Evolutionary conservation across 2,329 filamentous ascomycete genomes (phyloP).

Genomic region (Sclerotinia sclerotiorum): DNA sequence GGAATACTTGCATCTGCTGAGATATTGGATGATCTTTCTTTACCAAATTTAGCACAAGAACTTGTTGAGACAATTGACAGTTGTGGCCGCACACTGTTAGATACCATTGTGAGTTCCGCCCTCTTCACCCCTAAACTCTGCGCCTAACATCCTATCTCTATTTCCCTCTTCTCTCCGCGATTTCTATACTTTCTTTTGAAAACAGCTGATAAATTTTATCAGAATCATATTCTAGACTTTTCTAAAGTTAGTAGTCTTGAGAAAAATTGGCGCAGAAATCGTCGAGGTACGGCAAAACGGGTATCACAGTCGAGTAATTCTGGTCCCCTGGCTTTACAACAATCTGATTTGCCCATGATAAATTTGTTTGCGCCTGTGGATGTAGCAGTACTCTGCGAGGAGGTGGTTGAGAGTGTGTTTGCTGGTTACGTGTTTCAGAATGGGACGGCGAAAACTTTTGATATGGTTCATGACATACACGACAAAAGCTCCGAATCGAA

Average conservation of each 20-base stretch:
- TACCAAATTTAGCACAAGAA: conserved; percentile 37
- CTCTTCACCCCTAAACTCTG: background rate
- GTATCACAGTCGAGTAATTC: conserved; percentile 6
- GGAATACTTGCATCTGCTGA: conserved; percentile 56
- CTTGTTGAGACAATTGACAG: conserved; percentile 43
- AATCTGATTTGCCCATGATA: conserved; percentile 41
- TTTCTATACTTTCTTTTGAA: background rate
- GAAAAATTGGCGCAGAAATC: conserved; percentile 39
- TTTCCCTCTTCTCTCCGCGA: background rate
- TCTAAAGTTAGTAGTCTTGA: conserved; percentile 43
- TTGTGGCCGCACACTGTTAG: conserved; percentile 43
- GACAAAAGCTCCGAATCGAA: conserved; percentile 24
- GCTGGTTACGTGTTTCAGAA: conserved; percentile 41
- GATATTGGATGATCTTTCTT: conserved; percentile 48
- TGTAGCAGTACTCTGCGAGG: conserved; percentile 39
- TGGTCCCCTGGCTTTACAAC: conserved; percentile 29
- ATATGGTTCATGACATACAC: conserved; percentile 36
- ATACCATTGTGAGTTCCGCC: conserved; percentile 41
- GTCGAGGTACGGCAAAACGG: conserved; percentile 24
- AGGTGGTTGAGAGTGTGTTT: conserved; percentile 41
- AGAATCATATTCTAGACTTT: conserved; percentile 47
- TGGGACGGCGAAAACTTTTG: conserved; percentile 37
- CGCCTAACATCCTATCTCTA: background rate
- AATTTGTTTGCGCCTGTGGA: conserved; percentile 41
- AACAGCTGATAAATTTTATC: background rate